Percentiles rank a stretch among this genome's conserved stretches.
These are phyloP conservation scores for Lippia alba DNA, from an alignment of 305 asterid species.

Conservation along the genomic window DNA sequence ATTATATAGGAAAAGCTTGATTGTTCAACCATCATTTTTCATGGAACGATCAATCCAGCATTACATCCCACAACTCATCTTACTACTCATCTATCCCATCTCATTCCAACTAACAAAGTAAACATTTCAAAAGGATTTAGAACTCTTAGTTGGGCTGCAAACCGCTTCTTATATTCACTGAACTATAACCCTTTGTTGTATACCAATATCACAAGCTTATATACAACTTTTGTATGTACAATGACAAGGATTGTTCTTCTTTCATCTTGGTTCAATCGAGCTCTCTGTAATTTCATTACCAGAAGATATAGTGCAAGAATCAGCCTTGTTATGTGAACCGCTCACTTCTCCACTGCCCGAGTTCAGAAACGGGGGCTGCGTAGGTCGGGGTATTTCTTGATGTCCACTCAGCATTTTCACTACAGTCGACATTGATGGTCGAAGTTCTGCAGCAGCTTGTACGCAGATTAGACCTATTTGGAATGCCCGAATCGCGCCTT, in stretches of 20 bases:
- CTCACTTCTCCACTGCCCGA: slow-evolving; percentile 37
- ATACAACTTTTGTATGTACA: slow-evolving; percentile 13
- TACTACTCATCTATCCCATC: too few species aligned
- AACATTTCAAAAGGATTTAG: too few species aligned
- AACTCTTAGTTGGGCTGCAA: too few species aligned
- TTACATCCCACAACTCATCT: too few species aligned
- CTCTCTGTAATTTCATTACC: slow-evolving; percentile 57
- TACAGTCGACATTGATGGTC: slow-evolving; percentile 63
- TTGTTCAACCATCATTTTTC: too few species aligned
- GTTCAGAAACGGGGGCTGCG: slow-evolving; percentile 63
- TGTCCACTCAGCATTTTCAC: slow-evolving; percentile 51
- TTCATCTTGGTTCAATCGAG: slow-evolving; percentile 51
- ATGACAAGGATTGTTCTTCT: neutral
- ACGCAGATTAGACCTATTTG: slow-evolving; percentile 60
- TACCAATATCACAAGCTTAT: neutral
- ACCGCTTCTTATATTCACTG: neutral
- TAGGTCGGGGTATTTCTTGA: slow-evolving; percentile 48
- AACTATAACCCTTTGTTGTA: neutral
- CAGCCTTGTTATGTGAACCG: slow-evolving; percentile 21
- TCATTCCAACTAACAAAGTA: too few species aligned
- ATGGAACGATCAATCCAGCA: too few species aligned
- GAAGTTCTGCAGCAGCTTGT: slow-evolving; percentile 58
- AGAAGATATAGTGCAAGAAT: slow-evolving; percentile 47
- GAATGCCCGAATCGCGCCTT: slow-evolving; percentile 48
- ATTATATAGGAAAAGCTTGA: too few species aligned